Base-by-base conservation (phyloP, 768 basidiomycete genomes). In the Saitozyma sp. region DNA sequence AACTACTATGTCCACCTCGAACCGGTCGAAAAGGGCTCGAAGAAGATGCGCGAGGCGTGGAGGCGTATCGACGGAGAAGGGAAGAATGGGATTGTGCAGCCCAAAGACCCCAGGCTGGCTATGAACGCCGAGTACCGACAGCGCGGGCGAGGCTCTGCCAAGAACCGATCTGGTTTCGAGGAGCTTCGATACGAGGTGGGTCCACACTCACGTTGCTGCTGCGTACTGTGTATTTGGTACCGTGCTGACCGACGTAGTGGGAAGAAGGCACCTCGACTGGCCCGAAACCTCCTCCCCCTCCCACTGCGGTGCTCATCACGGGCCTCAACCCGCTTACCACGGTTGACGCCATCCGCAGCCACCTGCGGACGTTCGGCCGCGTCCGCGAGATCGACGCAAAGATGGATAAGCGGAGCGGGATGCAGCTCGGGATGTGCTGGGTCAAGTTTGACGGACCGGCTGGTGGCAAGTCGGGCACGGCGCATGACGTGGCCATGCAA, bases 381-480 rank as follows among this genome's bases (percentile, higher is more conserved):
- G 81, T 93, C 60, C 59, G 81, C 7, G 84, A 86, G 3, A 87
- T 91, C 61, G 90, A 93, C 61, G 84, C 87, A 10, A 89, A 92
- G 70, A 85, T 89, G 62, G 89, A 95, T 79, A 84, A 84, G 60
- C 83, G 84, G 55, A 91, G 87, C n/a, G 93, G 92, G 3, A 87
- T 86, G 54, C 85, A 88, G 1, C 84, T 96, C 1, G 93, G 94
- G 2, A 85, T 97, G 48, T 85, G 91, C 48, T 86, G 85, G 73
- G 84, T 97, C 65, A 85, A 84, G 66, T 97, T 77, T 59, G 64
- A 71, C 55, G 54, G 8, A 11, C 66, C 65, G 50, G 50, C 58
- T 14, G 62, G 65, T 14, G 68, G 66, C n/a, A 54, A 50, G 49
- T 45, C 42, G 45, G 62, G 54, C 13, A 66, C 64, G 6, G 69